Evolutionary conservation across 805 yeast genomes (phyloP).

Genomic region (Soucietia sequanensis): DNA sequence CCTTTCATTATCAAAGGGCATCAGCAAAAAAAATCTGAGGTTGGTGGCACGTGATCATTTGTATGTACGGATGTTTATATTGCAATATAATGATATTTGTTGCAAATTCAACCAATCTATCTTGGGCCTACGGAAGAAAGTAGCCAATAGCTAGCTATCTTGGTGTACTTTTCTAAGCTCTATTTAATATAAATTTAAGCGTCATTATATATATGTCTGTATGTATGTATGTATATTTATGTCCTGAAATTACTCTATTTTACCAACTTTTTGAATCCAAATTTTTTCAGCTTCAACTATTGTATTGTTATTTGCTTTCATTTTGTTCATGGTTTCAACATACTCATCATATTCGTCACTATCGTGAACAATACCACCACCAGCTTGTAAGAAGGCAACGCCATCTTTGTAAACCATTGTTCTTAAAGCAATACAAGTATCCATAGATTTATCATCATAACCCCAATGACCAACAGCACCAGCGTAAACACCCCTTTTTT

Average conservation of each 20-base stretch:
- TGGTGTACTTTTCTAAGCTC: too few species aligned
- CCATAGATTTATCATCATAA: conserved; percentile 92
- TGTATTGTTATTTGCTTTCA: conserved; percentile 89
- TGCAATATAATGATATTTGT: too few species aligned
- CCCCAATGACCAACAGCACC: conserved; percentile 99
- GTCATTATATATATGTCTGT: too few species aligned
- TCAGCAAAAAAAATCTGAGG: too few species aligned
- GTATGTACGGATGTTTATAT: too few species aligned
- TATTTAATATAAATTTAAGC: too few species aligned
- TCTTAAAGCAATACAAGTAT: conserved; percentile 95
- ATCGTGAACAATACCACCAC: conserved; percentile 97
- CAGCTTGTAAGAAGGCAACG: conserved; percentile 92
- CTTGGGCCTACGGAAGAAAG: too few species aligned
- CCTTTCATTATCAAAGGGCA: too few species aligned
- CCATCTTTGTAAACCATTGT: conserved; percentile 96
- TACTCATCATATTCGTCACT: conserved; percentile 95
- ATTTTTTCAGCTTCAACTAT: conserved; percentile 87
- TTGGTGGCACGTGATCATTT: too few species aligned
- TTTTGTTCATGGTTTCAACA: conserved; percentile 94
- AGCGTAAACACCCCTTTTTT: conserved; percentile 94
- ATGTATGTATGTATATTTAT: background rate
- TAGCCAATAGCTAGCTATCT: too few species aligned
- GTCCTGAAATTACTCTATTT: conserved; percentile 1
- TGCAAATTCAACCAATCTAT: too few species aligned
- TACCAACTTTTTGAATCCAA: conserved; percentile 53